phyloP scores from a whole-genome alignment of 2,329 filamentous ascomycete species.

The Paraphoma sp. region DNA sequence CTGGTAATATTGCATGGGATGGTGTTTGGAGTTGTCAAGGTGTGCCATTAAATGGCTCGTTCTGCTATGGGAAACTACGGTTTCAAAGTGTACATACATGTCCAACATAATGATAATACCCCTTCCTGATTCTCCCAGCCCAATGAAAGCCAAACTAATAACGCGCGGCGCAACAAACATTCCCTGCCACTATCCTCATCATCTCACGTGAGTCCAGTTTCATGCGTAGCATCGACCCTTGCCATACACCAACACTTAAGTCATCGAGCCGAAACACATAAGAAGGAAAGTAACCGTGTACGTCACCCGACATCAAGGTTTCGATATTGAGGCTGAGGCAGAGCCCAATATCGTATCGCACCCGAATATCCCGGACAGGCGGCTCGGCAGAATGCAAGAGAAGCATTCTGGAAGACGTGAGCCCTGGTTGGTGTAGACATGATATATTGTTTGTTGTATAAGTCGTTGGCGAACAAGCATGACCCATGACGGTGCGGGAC shows the following conservation, averaged over 20 bases:
- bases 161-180: too few relatives aligned
- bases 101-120: constrained; percentile 14
- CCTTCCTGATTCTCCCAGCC: background rate
- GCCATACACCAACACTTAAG: background rate
- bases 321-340: constrained; percentile 2
- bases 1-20: constrained; percentile 1
- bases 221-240: background rate
- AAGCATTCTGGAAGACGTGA: background rate
- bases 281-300: background rate
- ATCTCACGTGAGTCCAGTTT: background rate
- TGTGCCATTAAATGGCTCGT: background rate
- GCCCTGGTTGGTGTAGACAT: background rate
- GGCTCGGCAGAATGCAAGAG: constrained; percentile 2
- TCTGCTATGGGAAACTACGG: background rate
- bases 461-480: background rate
- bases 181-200: background rate
- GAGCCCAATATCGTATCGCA: background rate
- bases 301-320: background rate
- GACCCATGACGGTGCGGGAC: background rate
- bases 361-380: background rate
- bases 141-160: background rate
- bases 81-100: background rate
- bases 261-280: background rate
- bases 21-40: background rate
- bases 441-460: background rate